These are phyloP conservation scores for Allium cepa DNA, from an alignment of 106 monocot species.

Conservation along the genomic window DNA sequence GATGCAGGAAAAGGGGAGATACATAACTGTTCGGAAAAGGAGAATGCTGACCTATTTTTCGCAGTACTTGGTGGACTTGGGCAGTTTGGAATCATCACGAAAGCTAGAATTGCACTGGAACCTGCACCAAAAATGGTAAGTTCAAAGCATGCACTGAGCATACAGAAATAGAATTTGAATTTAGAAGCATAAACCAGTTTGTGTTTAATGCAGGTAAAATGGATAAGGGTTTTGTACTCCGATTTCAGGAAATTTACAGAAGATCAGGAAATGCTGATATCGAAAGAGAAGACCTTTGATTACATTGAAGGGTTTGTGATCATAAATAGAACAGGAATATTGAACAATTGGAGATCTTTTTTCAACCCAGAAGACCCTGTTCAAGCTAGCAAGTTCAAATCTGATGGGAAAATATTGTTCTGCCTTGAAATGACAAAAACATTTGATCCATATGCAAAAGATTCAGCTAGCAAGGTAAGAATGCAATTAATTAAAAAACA, in stretches of 20 bases:
- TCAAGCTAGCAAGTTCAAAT: constrained; percentile 53
- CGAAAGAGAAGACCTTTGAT: constrained; percentile 42
- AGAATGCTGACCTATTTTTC: constrained; percentile 51
- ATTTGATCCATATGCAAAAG: constrained; percentile 29
- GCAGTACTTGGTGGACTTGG: constrained; percentile 53
- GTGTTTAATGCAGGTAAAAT: constrained; percentile 28
- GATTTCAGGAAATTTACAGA: constrained; percentile 31
- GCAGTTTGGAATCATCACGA: constrained; percentile 71
- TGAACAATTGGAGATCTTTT: constrained; percentile 91
- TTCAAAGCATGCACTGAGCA: too few species aligned
- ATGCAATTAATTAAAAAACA: too few species aligned
- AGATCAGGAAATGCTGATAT: constrained; percentile 49
- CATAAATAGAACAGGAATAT: constrained; percentile 69
- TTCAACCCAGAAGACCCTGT: constrained; percentile 65
- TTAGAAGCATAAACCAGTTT: not conserved
- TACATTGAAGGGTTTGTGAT: constrained; percentile 94
- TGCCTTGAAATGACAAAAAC: constrained; percentile 92
- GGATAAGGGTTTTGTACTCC: constrained; percentile 45
- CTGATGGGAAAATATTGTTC: constrained; percentile 62
- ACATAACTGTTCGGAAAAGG: constrained; percentile 30
- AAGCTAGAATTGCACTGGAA: constrained; percentile 42
- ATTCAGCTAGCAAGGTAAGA: constrained; percentile 45
- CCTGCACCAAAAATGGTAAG: constrained; percentile 46
- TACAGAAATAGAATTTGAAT: not conserved
- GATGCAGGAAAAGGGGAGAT: constrained; percentile 47